Base-by-base conservation (phyloP, 495 filamentous ascomycete genomes). In the Penicillium arizonense region DNA sequence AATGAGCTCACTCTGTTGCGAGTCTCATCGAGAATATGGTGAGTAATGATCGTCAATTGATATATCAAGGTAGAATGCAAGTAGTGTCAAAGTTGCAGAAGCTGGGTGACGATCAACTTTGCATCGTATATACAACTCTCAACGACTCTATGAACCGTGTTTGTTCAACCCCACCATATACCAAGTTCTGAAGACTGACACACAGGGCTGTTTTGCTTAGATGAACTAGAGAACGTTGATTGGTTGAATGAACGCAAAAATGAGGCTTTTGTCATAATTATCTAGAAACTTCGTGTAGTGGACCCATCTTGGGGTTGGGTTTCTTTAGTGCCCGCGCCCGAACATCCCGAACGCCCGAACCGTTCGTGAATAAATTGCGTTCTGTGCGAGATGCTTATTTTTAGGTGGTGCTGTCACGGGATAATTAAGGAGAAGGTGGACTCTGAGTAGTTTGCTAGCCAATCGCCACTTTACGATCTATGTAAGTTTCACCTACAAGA, bases 291-390 rank as follows among this genome's bases (percentile, higher is more conserved):
- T 35, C 37, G 11, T 36, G 37, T 26, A 48, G 42, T 43, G 48
- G 53, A 28, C 35, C 48, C 44, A 7, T 8, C 28, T 43, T 48
- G 52, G 44, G 35, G 42, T 40, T 40, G 23, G 33, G 37, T 0
- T n/a, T 20, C 14, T 18, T 24, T 24, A 42, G 39, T 42, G 34
- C 44, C 28, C 36, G 44, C 7, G 39, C 20, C 38, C 47, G 42
- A 50, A 16, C 16, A 50, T 51, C 36, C 47, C 48, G 54, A 52
- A 52, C 54, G 21, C 43, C 43, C 48, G 54, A 57, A 57, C 54
- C 28, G 54, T 57, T 57, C 54, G 30, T 57, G 28, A 28, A 30
- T 37, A 42, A 28, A 20, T 21, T 35, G 10, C 0, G 30, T 51
- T 50, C 30, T 23, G 6, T 36, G 11, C 26, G 37, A 12, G 51